Evolutionary conservation across 2,329 filamentous ascomycete genomes (phyloP), one percentile per base, ranked within the genome.

Genomic region (Ceratocystis diversiconidia): DNA sequence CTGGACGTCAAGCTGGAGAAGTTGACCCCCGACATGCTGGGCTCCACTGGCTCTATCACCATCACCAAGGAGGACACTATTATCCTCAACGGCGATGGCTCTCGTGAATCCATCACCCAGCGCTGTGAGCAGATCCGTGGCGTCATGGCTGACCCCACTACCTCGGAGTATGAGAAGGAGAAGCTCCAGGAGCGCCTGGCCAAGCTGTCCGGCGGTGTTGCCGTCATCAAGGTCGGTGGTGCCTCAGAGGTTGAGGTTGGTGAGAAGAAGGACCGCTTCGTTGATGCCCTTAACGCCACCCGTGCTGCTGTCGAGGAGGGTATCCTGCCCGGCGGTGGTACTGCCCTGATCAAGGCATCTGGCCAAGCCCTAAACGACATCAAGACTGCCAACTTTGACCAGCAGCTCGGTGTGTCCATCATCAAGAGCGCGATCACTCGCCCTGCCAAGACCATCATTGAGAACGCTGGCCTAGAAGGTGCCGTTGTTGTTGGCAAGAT

Each of bases 41-140:
- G 94, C 71, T 94, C 90, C 68, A 97, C 94, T 71, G 94, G 94
- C 70, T 94, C 92, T 73, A 96, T 99, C 81, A 97, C 94, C 76
- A 97, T 99, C 80, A 99, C 94, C 77, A 99, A 99, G 85, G 94
- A 99, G 81, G 94, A 99, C 79, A 99, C 94, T 72, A 96, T 99
- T 77, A 86, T 99, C 74, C 85, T 99, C 69, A 99, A 99, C 78
- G 94, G 94, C 66, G 91, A 96, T 74, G 94, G 94, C 70, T 88
- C 81, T 86, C 96, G 97, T 84, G 94, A 99, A 74, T 77, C 83
- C 70, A 95, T 99, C 73, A 79, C 89, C 70, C 91, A 96, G 83
- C 89, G 94, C 76, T 97, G 94, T 79, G 94, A 99, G 81, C 94
- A 99, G 83, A 99, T 99, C 79, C 92, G 94, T 72, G 92, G 92